These are phyloP conservation scores for Scutellaria baicalensis DNA, from an alignment of 257 asterid genomes.

Conservation along the genomic window DNA sequence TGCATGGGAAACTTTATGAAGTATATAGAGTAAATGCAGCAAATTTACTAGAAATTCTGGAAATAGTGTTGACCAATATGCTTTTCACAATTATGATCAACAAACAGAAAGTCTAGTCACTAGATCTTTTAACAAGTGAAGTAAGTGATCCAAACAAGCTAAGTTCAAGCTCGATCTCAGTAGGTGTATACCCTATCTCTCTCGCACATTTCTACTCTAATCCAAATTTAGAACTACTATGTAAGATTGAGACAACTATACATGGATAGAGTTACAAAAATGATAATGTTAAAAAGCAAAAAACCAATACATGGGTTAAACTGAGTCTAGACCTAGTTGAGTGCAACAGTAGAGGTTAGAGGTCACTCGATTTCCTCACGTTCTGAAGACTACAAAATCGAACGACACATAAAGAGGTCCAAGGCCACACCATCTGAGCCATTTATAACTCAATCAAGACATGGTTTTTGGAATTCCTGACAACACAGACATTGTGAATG, in stretches of 20 bases:
- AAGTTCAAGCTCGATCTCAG: background rate
- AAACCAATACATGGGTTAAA: too few species aligned
- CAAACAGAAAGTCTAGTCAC: background rate
- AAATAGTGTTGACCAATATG: background rate
- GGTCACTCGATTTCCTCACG: background rate
- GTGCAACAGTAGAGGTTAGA: background rate
- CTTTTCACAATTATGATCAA: background rate
- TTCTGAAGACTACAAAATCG: background rate
- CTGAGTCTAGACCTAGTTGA: background rate
- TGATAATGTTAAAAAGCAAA: background rate
- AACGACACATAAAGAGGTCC: background rate
- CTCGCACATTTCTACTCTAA: background rate
- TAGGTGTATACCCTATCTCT: background rate
- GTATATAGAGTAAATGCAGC: background rate
- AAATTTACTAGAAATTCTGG: background rate
- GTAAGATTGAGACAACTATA: background rate
- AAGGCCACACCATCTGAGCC: background rate
- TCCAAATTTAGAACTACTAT: background rate
- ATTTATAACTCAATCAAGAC: background rate
- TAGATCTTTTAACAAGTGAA: background rate
- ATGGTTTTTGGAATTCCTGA: background rate
- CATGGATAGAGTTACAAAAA: background rate
- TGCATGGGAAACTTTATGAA: constrained; percentile 1
- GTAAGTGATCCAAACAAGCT: background rate
- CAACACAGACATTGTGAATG: background rate